These are phyloP conservation scores for Tuber calosporum DNA, from an alignment of 495 filamentous ascomycete genomes.

Conservation along the genomic window DNA sequence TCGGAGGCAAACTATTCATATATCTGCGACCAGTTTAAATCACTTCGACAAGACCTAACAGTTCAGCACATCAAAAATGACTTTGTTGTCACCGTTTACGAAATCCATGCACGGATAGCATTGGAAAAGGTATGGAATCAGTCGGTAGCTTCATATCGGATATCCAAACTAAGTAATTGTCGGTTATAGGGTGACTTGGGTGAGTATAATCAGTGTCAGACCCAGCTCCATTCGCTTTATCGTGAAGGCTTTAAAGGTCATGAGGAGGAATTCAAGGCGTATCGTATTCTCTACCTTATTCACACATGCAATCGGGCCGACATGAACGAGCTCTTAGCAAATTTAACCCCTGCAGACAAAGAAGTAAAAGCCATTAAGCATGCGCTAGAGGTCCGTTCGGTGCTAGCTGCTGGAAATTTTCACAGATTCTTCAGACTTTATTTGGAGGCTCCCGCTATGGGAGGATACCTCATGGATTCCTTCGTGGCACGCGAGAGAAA, in stretches of 20 bases:
- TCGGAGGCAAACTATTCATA: slow-evolving; percentile 89
- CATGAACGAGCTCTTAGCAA: slow-evolving; percentile 94
- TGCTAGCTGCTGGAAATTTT: slow-evolving; percentile 88
- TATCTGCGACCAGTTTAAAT: slow-evolving; percentile 99
- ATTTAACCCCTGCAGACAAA: slow-evolving; percentile 96
- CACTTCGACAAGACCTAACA: slow-evolving; percentile 92
- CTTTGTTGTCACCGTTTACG: slow-evolving; percentile 92
- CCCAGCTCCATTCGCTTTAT: slow-evolving; percentile 87
- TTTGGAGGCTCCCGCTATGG: slow-evolving; percentile 92
- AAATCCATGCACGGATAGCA: slow-evolving; percentile 95
- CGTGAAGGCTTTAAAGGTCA: slow-evolving; percentile 70
- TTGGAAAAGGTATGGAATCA: slow-evolving; percentile 61
- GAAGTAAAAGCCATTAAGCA: slow-evolving; percentile 75
- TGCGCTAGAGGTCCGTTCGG: slow-evolving; percentile 82
- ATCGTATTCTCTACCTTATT: slow-evolving; percentile 99
- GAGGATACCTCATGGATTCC: slow-evolving; percentile 97
- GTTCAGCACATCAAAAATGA: slow-evolving; percentile 94
- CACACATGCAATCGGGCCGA: slow-evolving; percentile 97
- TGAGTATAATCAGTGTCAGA: slow-evolving; percentile 99
- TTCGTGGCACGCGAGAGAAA: slow-evolving; percentile 91
- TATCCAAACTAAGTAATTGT: slow-evolving; percentile 14
- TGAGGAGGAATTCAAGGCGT: slow-evolving; percentile 93
- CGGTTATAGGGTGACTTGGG: slow-evolving; percentile 69
- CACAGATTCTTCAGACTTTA: slow-evolving; percentile 95
- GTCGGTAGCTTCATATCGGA: not conserved